Evolutionary conservation across 768 basidiomycete genomes (phyloP), one percentile per base, ranked within the genome.

Genomic region (Amanita exitialis): DNA sequence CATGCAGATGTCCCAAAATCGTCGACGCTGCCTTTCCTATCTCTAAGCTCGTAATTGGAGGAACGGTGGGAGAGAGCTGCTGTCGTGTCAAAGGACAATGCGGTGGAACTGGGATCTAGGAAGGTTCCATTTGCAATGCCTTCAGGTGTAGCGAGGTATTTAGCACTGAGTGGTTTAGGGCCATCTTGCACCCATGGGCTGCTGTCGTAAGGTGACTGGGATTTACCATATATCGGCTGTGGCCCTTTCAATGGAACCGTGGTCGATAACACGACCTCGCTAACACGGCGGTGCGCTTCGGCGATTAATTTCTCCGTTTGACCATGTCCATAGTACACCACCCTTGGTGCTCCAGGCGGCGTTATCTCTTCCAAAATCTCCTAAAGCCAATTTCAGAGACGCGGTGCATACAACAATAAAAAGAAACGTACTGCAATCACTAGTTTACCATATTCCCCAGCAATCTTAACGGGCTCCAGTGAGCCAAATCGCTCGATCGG

Each of bases 301-400:
- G 69, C 69, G 8, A 86, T 74, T 8, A 86, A 67, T 35, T 70
- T 65, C 43, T 82, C 77, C 0, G 83, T 83, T 56, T 73, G 80
- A 42, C 74, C 64, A 48, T 85, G 86, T 1, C 80, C 81, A 38
- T 72, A 71, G 61, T 94, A 97, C 54, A 83, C 72, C 10, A 77
- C 73, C 15, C 92, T 77, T 2, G 85, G 76, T 30, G 86, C 70
- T 21, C 93, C 93, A 15, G 91, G 90, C 47, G 83, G 79, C 0
- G 90, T 90, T 16, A 69, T 65, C n/a, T 87, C 83, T 53, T 89
- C 79, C 1, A 90, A 81, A 12, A 96, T 84, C 72, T 86, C 88
- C 80, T 86, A 53, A 3, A 42, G 18, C 27, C 34, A 28, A 30
- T 36, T 13, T 44, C 39, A 37, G 5, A 47, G 28, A 7, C 28